Evolutionary conservation across 2,329 filamentous ascomycete species (phyloP).

Genomic region (Colletotrichum sidae): DNA sequence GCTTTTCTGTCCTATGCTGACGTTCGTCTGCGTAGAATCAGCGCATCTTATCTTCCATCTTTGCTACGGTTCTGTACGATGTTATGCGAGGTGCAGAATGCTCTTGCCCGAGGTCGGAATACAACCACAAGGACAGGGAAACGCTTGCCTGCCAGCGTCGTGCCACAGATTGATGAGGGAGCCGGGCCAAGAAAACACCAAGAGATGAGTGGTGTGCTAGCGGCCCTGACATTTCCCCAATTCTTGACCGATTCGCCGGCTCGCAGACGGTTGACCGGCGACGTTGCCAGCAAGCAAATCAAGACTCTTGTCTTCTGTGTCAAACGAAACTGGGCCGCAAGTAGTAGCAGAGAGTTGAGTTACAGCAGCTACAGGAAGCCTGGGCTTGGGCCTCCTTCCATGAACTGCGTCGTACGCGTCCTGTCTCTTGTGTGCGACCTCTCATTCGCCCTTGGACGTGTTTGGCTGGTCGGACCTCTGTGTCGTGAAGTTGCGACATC

Average conservation of each 20-base stretch:
- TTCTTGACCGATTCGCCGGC: neutral
- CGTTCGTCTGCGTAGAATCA: no score
- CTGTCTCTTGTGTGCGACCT: constrained; percentile 12
- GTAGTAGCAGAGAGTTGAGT: neutral
- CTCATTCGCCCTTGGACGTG: constrained; percentile 29
- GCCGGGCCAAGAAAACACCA: constrained; percentile 22
- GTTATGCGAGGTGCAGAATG: no score
- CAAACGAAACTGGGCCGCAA: neutral
- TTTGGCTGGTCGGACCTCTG: constrained; percentile 24
- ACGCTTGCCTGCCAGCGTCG: constrained; percentile 1
- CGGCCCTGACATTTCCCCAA: constrained; percentile 14
- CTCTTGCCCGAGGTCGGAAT: no score
- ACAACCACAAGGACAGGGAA: no score
- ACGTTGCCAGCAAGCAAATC: constrained; percentile 13
- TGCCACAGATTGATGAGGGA: constrained; percentile 15
- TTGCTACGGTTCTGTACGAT: no score
- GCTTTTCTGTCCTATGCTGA: no score
- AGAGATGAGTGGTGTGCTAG: constrained; percentile 15
- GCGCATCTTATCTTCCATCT: no score
- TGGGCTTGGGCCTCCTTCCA: neutral
- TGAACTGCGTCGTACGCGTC: constrained; percentile 26
- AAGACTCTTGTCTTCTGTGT: neutral
- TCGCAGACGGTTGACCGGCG: neutral
- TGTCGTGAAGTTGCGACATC: constrained; percentile 12
- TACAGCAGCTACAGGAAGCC: neutral